These are phyloP conservation scores for Trichoderma endophyticum DNA, from an alignment of 2,329 filamentous ascomycete genomes.

Conservation along the genomic window DNA sequence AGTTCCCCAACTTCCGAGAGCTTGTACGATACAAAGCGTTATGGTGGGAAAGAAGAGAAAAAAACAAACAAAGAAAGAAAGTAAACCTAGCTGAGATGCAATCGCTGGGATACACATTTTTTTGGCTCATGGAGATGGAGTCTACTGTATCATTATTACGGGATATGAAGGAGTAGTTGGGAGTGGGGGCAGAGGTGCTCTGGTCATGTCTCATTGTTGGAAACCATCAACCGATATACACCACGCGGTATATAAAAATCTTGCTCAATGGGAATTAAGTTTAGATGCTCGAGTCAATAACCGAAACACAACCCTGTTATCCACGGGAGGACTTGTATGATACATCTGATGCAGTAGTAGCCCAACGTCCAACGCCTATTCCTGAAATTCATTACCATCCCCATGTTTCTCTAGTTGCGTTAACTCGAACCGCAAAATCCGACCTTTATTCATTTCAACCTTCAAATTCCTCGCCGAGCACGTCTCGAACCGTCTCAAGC, in stretches of 20 bases:
- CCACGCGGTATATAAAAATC: neutral
- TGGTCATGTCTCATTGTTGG: neutral
- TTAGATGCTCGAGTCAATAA: conserved; percentile 10
- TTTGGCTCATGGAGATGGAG: neutral
- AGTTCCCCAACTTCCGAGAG: neutral
- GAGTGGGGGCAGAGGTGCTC: neutral
- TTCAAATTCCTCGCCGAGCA: conserved; percentile 53
- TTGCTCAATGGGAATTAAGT: conserved; percentile 19
- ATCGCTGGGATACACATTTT: neutral
- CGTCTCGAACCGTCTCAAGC: conserved; percentile 57
- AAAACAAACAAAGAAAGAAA: neutral
- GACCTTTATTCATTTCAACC: conserved; percentile 20
- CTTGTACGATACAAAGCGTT: conserved; percentile 3
- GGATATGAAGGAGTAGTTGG: neutral
- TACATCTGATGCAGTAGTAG: conserved; percentile 14
- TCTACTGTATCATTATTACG: conserved; percentile 15
- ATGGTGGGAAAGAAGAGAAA: neutral
- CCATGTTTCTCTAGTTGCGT: conserved; percentile 9
- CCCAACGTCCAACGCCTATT: conserved; percentile 19
- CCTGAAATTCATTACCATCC: conserved; percentile 17
- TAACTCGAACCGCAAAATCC: conserved; percentile 22
- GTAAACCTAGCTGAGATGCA: neutral
- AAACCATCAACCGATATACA: neutral
- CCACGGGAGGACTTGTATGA: neutral
- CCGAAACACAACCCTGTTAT: neutral